These are phyloP conservation scores for Tylopilus sp. DNA, from an alignment of 768 basidiomycete species.

Conservation along the genomic window DNA sequence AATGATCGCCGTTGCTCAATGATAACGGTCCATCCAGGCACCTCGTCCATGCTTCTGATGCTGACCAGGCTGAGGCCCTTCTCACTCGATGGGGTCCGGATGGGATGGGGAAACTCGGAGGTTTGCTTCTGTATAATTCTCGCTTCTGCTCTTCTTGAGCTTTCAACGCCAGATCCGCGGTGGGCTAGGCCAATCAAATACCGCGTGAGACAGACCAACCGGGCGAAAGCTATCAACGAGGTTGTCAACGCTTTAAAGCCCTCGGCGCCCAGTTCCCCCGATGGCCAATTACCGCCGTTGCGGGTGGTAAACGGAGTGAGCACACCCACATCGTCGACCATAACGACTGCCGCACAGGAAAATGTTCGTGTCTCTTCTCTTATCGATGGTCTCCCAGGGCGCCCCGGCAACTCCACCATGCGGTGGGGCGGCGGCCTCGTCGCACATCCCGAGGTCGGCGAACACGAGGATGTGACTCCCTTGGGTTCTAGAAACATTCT, in stretches of 20 bases:
- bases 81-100: conserved; percentile 88
- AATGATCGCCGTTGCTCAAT: conserved; percentile 10
- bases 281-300: conserved; percentile 49
- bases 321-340: conserved; percentile 62
- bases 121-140: conserved; percentile 40
- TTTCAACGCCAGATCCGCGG: conserved; percentile 60
- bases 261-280: conserved; percentile 41
- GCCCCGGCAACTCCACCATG: conserved; percentile 57
- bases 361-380: conserved; percentile 49
- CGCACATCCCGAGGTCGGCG: conserved; percentile 64
- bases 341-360: conserved; percentile 74
- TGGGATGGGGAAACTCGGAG: conserved; percentile 83
- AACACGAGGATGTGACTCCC: conserved; percentile 46
- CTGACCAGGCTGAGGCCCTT: conserved; percentile 82
- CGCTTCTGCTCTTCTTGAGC: conserved; percentile 21
- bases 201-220: conserved; percentile 61
- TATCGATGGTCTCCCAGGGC: conserved; percentile 47
- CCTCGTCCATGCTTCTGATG: conserved; percentile 87
- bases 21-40: conserved; percentile 50
- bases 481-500: conserved; percentile 20
- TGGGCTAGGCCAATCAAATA: conserved; percentile 90
- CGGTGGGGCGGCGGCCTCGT: conserved; percentile 59
- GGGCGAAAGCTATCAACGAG: conserved; percentile 72
- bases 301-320: conserved; percentile 80
- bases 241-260: conserved; percentile 69